phyloP scores from a whole-genome alignment of 768 basidiomycete genomes.

The Scleroderma citrinum region DNA sequence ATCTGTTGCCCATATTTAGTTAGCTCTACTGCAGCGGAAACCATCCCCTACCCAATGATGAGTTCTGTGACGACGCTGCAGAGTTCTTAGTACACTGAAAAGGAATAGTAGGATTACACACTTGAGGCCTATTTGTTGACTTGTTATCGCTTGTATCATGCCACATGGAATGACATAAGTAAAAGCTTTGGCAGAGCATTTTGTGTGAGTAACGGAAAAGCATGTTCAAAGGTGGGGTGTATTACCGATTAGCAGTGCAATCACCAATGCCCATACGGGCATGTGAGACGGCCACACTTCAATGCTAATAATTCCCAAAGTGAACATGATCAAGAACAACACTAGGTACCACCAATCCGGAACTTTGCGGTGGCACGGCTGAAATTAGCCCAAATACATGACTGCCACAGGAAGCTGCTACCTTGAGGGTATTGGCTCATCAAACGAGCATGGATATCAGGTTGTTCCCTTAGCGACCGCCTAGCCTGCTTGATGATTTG shows the following conservation, averaged over 20 bases:
- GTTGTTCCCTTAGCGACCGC: slow-evolving; percentile 66
- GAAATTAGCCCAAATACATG: background rate
- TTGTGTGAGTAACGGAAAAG: background rate
- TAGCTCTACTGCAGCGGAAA: background rate
- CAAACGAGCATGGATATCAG: slow-evolving; percentile 78
- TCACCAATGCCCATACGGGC: slow-evolving; percentile 64
- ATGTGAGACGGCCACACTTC: slow-evolving; percentile 68
- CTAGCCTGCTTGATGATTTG: slow-evolving; percentile 71
- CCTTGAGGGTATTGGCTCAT: slow-evolving; percentile 64
- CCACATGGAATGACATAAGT: slow-evolving; percentile 48
- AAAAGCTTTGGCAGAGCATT: slow-evolving; percentile 24
- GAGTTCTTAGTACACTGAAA: background rate
- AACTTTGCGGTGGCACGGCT: slow-evolving; percentile 34
- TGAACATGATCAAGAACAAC: slow-evolving; percentile 68
- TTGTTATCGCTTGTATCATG: slow-evolving; percentile 68
- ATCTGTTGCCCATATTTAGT: slow-evolving; percentile 22
- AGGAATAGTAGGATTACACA: slow-evolving; percentile 7
- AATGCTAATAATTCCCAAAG: slow-evolving; percentile 62
- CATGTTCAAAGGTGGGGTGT: background rate
- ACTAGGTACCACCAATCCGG: slow-evolving; percentile 82
- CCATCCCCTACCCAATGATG: slow-evolving; percentile 49
- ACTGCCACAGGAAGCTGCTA: slow-evolving; percentile 1
- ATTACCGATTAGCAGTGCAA: slow-evolving; percentile 52
- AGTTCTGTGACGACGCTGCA: slow-evolving; percentile 68
- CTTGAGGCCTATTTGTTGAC: slow-evolving; percentile 70